A percentile compares a stretch with the other conserved stretches of the same genome.
Evolutionary conservation across 441 rosid genomes (phyloP).

Genomic region (Populus hybrid): DNA sequence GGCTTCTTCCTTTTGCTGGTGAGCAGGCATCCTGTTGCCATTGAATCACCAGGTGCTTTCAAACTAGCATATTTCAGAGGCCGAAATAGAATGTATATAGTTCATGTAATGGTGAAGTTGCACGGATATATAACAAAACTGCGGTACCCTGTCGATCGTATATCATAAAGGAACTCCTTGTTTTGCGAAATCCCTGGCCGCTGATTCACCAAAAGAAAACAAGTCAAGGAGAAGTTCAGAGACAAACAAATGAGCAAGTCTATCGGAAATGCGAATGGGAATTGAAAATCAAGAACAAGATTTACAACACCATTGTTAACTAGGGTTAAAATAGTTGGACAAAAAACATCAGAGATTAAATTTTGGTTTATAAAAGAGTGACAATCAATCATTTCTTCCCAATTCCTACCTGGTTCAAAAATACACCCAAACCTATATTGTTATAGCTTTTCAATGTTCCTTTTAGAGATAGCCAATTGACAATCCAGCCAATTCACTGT

Average conservation of each 20-base stretch:
- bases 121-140: neutral
- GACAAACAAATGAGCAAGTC: neutral
- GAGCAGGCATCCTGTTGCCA: neutral
- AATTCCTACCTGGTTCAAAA: neutral
- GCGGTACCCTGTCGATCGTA: neutral
- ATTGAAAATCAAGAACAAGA: neutral
- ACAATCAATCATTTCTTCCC: neutral
- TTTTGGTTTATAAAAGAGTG: neutral
- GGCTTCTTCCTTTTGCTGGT: neutral
- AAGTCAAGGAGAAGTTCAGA: neutral
- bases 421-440: neutral
- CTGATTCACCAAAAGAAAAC: conserved; percentile 23
- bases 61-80: conserved; percentile 11
- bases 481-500: neutral
- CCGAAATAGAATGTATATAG: conserved; percentile 23
- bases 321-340: neutral
- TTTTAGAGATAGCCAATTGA: neutral
- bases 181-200: conserved; percentile 29
- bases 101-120: neutral
- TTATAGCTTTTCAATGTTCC: neutral
- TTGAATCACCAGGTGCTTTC: conserved; percentile 4
- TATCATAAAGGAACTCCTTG: conserved; percentile 18
- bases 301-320: neutral
- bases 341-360: neutral
- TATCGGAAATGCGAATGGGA: neutral